These are phyloP conservation scores for Chalciporus chontae DNA, from an alignment of 768 basidiomycete genomes.

Conservation along the genomic window DNA sequence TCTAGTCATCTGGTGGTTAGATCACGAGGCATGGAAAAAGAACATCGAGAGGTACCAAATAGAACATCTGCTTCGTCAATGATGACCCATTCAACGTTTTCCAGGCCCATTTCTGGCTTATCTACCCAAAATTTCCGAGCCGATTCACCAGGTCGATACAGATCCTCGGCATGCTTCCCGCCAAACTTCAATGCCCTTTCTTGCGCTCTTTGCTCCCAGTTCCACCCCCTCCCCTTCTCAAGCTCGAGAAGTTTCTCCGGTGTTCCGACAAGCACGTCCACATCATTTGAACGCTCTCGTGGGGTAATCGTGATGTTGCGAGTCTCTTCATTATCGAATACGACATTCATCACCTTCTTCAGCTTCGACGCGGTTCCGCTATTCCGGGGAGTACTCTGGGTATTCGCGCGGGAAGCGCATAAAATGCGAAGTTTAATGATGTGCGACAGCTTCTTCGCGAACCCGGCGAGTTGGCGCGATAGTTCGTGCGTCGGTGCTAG, in stretches of 20 bases:
- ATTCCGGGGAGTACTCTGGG: conserved; percentile 18
- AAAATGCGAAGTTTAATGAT: conserved; percentile 70
- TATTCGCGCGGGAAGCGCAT: conserved; percentile 65
- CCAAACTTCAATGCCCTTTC: conserved; percentile 23
- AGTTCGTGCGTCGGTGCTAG: conserved; percentile 91
- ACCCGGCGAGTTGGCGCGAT: conserved; percentile 69
- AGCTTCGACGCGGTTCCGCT: conserved; percentile 50
- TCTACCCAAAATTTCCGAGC: conserved; percentile 39
- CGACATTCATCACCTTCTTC: conserved; percentile 20
- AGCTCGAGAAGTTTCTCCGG: conserved; percentile 63
- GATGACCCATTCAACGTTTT: conserved; percentile 82
- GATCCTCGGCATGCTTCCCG: conserved; percentile 26
- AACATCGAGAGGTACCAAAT: conserved; percentile 52
- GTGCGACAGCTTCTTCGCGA: conserved; percentile 75
- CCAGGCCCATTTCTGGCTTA: conserved; percentile 58
- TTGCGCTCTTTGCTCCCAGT: conserved; percentile 34
- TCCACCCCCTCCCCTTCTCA: conserved; percentile 52
- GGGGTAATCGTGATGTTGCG: conserved; percentile 29
- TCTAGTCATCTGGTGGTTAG: conserved; percentile 41
- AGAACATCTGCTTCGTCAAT: conserved; percentile 91
- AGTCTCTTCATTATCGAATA: conserved; percentile 22
- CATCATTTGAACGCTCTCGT: conserved; percentile 17
- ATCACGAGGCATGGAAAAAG: not conserved
- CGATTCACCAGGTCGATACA: conserved; percentile 12
- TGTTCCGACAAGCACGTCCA: conserved; percentile 65